Percentiles rank a stretch among this genome's conserved stretches.
These are phyloP conservation scores for Phytophthora multivora DNA, from an alignment of 352 stramenopile species.

Conservation along the genomic window DNA sequence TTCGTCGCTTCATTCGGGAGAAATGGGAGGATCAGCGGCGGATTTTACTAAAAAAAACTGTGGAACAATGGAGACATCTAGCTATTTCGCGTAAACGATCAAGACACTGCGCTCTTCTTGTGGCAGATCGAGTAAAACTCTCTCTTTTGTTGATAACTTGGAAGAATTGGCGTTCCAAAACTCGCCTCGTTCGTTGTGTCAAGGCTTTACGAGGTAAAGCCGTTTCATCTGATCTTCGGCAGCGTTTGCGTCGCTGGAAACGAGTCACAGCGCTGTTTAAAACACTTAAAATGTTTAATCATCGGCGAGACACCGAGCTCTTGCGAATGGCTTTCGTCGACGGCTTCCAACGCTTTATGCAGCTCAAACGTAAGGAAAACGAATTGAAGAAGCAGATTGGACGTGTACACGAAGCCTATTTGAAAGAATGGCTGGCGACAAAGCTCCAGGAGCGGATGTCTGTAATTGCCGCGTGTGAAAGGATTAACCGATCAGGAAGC, in stretches of 20 bases:
- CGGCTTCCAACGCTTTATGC: conserved; percentile 27
- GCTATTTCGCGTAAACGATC: background rate
- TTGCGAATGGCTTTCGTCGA: conserved; percentile 17
- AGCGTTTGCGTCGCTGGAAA: conserved; percentile 27
- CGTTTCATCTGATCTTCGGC: conserved; percentile 8
- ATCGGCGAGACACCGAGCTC: background rate
- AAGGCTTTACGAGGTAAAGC: conserved; percentile 15
- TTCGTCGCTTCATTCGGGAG: conserved; percentile 6
- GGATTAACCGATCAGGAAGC: conserved; percentile 16
- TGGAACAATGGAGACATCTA: conserved; percentile 21
- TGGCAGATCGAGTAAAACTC: background rate
- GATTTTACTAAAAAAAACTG: background rate
- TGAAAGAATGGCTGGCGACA: conserved; percentile 34
- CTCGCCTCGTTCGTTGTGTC: conserved; percentile 4
- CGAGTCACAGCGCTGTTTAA: conserved; percentile 12
- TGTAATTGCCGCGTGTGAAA: conserved; percentile 30
- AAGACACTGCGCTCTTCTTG: background rate
- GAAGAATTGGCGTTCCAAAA: conserved; percentile 17
- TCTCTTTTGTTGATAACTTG: conserved; percentile 3
- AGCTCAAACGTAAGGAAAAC: conserved; percentile 20
- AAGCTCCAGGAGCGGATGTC: conserved; percentile 27
- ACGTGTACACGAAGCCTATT: conserved; percentile 25
- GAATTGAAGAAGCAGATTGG: conserved; percentile 17
- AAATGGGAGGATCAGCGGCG: conserved; percentile 5
- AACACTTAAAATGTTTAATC: conserved; percentile 9